phyloP scores from a whole-genome alignment of 1,284 basidiomycete species.

The Pterulicium gracile region DNA sequence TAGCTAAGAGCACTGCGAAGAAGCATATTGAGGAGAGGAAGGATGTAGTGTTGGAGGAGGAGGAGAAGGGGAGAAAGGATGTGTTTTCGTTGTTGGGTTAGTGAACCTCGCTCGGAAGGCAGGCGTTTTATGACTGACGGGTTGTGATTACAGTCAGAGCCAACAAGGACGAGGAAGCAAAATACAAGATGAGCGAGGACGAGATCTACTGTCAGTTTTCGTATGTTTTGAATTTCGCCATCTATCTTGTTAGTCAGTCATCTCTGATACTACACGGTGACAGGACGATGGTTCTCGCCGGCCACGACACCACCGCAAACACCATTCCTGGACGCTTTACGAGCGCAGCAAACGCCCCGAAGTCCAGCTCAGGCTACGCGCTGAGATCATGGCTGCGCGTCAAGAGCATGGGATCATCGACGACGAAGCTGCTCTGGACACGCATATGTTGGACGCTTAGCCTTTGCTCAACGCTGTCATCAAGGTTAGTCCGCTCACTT shows the following conservation, averaged over 20 bases:
- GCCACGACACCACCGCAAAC: conserved; percentile 13
- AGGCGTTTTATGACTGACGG: conserved; percentile 12
- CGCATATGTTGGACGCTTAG: conserved; percentile 20
- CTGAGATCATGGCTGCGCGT: conserved; percentile 16
- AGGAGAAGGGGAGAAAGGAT: background rate
- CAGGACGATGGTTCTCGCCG: conserved; percentile 14
- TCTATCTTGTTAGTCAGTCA: background rate
- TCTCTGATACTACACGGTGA: background rate
- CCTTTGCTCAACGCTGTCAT: conserved; percentile 13
- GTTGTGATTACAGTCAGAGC: conserved; percentile 9
- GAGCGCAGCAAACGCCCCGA: conserved; percentile 16
- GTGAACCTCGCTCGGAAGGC: background rate
- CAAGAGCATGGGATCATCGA: conserved; percentile 1
- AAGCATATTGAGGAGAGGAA: background rate
- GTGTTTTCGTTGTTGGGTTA: background rate
- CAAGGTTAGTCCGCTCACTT: conserved; percentile 11
- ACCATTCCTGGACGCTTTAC: conserved; percentile 15
- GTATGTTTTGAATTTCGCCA: conserved; percentile 10
- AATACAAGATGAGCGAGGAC: conserved; percentile 11
- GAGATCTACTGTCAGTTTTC: conserved; percentile 19
- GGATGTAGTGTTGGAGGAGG: background rate
- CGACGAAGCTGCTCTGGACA: conserved; percentile 12
- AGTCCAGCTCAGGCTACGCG: conserved; percentile 14
- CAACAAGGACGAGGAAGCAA: conserved; percentile 13
- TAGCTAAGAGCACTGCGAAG: background rate